Conservation (phyloP, 2,329 filamentous ascomycete genomes). For the Fusarium penzigii region DNA sequence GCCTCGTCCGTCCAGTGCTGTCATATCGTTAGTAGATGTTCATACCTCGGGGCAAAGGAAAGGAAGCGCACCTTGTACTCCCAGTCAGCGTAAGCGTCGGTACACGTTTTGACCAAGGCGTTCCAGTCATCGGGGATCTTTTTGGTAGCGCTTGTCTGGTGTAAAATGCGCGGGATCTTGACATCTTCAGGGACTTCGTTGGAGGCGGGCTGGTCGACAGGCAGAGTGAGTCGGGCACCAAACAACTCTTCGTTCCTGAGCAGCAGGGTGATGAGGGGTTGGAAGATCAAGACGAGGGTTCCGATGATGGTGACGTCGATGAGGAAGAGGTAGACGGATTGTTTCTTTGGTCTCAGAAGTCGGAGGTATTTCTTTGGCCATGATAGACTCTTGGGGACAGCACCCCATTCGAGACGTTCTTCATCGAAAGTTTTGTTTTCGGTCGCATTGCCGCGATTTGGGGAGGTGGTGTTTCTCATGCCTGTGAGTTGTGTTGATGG, state of each 20-base stretch:
- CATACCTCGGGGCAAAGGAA: too few species aligned
- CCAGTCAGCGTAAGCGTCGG: conserved; percentile 68
- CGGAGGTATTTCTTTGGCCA: conserved; percentile 27
- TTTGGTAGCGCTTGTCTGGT: conserved; percentile 73
- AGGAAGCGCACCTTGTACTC: conserved; percentile 64
- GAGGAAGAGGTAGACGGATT: conserved; percentile 59
- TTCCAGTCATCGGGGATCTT: conserved; percentile 68
- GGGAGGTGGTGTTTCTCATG: conserved; percentile 6
- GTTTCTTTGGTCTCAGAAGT: conserved; percentile 20
- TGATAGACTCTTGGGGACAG: conserved; percentile 7
- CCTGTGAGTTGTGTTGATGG: background rate
- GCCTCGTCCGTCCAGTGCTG: conserved; percentile 73
- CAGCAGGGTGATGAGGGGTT: conserved; percentile 70
- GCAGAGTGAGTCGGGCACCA: conserved; percentile 24
- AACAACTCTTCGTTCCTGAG: conserved; percentile 43
- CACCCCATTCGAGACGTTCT: conserved; percentile 26
- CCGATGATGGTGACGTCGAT: conserved; percentile 64
- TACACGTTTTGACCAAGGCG: conserved; percentile 65
- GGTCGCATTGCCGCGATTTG: conserved; percentile 2
- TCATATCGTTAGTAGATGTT: background rate
- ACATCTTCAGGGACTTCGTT: conserved; percentile 71
- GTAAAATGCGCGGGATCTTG: conserved; percentile 73
- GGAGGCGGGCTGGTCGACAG: conserved; percentile 40
- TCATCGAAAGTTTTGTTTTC: conserved; percentile 23
- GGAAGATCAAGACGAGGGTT: conserved; percentile 67